A percentile compares a stretch with the other conserved stretches of the same genome.
These are phyloP conservation scores for Nakazawaea wyomingensis DNA, from an alignment of 805 yeast genomes.

Conservation along the genomic window DNA sequence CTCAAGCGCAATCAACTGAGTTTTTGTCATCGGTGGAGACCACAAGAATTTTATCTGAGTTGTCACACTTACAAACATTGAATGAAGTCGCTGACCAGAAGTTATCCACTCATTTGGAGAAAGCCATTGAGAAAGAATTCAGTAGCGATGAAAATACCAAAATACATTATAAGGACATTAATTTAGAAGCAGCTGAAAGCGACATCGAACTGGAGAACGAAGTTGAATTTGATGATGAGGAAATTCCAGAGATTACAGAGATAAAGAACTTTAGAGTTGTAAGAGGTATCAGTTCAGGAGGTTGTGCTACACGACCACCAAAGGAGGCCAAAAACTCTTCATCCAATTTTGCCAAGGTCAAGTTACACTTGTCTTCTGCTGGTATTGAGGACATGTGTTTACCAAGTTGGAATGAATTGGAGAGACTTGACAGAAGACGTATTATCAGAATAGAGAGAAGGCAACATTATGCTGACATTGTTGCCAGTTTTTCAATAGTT, in stretches of 20 bases:
- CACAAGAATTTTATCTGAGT: slow-evolving; percentile 5
- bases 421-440: slow-evolving; percentile 46
- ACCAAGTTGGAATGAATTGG: slow-evolving; percentile 46
- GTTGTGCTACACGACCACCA: slow-evolving; percentile 52
- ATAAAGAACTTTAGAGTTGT: slow-evolving; percentile 35
- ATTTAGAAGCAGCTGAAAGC: neutral
- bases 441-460: slow-evolving; percentile 52
- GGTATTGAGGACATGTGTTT: slow-evolving; percentile 41
- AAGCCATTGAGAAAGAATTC: neutral
- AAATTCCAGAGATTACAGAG: slow-evolving; percentile 8
- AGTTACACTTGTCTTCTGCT: slow-evolving; percentile 40
- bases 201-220: neutral
- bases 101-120: neutral
- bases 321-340: slow-evolving; percentile 23
- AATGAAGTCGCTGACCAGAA: slow-evolving; percentile 1
- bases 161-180: neutral
- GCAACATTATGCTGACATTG: slow-evolving; percentile 42
- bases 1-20: neutral
- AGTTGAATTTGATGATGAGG: slow-evolving; percentile 3
- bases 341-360: slow-evolving; percentile 38
- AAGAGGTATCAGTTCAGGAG: slow-evolving; percentile 57
- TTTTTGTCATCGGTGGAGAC: slow-evolving; percentile 9
- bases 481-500: slow-evolving; percentile 45
- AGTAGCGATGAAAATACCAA: neutral
- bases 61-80: neutral